Conservation (phyloP, 2,329 filamentous ascomycete species). For the Claviceps pusilla region DNA sequence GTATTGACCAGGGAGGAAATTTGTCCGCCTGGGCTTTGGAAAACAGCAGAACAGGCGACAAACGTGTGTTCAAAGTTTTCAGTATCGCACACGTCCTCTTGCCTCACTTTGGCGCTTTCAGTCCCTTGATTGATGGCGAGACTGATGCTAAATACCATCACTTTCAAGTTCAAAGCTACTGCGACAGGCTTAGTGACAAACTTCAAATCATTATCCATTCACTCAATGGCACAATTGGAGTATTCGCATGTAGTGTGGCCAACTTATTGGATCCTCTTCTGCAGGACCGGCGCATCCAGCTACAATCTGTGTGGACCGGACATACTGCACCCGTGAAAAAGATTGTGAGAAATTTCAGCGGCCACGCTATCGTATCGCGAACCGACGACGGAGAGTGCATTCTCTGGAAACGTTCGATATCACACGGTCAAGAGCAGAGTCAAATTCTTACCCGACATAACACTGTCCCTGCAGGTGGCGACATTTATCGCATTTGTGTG, state of each 20-base stretch:
- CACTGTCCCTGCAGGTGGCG: constrained; percentile 48
- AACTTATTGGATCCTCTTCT: constrained; percentile 62
- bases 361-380: constrained; percentile 64
- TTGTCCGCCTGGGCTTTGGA: constrained; percentile 92
- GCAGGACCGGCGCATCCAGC: constrained; percentile 42
- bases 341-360: constrained; percentile 72
- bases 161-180: constrained; percentile 60
- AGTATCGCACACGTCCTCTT: constrained; percentile 68
- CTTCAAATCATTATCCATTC: constrained; percentile 66
- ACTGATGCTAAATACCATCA: constrained; percentile 22
- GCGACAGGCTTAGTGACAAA: constrained; percentile 45
- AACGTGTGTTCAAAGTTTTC: constrained; percentile 56
- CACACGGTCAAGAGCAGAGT: constrained; percentile 23
- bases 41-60: constrained; percentile 59
- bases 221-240: constrained; percentile 71
- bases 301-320: constrained; percentile 63
- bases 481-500: constrained; percentile 69
- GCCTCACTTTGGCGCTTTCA: constrained; percentile 33
- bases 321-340: constrained; percentile 71
- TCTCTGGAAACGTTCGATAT: constrained; percentile 55
- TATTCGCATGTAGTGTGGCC: constrained; percentile 65
- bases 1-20: constrained; percentile 66
- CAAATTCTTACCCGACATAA: constrained; percentile 47
- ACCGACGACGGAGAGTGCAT: constrained; percentile 66
- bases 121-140: constrained; percentile 13